These are phyloP conservation scores for Coniferiporia sulphurascens DNA, from an alignment of 1,284 basidiomycete species.

Conservation along the genomic window DNA sequence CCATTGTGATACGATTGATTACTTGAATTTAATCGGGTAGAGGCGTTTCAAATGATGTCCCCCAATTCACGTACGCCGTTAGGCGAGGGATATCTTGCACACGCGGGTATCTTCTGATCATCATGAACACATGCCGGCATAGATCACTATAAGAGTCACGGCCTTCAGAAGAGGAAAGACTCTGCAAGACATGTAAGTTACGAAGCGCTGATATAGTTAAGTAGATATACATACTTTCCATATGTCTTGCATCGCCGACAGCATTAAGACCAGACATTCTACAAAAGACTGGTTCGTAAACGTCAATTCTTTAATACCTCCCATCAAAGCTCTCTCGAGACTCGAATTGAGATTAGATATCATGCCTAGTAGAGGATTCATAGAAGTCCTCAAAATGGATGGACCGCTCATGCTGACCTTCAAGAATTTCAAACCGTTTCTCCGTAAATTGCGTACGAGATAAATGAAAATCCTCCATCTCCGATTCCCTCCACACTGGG, in stretches of 20 bases:
- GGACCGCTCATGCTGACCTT: neutral
- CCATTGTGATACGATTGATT: neutral
- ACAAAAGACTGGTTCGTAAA: neutral
- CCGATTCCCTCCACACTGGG: constrained; percentile 16
- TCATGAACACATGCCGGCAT: neutral
- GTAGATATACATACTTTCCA: constrained; percentile 1
- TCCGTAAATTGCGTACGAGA: constrained; percentile 4
- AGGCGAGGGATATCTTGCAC: constrained; percentile 6
- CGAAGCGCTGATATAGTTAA: neutral
- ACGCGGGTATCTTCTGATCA: neutral
- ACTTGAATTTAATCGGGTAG: neutral
- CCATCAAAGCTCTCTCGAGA: neutral
- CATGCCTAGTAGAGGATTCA: constrained; percentile 4
- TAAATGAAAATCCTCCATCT: constrained; percentile 5
- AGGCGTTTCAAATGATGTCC: neutral
- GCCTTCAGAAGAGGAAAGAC: neutral
- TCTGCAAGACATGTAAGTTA: neutral
- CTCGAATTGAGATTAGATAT: constrained; percentile 7
- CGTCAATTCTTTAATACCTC: neutral
- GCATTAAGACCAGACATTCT: constrained; percentile 12
- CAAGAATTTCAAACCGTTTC: constrained; percentile 3
- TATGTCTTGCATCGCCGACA: constrained; percentile 16
- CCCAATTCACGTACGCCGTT: constrained; percentile 1
- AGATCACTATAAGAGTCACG: constrained; percentile 4
- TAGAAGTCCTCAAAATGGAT: neutral